phyloP scores from a whole-genome alignment of 345 rosid species.

The Cardiospermum halicacabum region DNA sequence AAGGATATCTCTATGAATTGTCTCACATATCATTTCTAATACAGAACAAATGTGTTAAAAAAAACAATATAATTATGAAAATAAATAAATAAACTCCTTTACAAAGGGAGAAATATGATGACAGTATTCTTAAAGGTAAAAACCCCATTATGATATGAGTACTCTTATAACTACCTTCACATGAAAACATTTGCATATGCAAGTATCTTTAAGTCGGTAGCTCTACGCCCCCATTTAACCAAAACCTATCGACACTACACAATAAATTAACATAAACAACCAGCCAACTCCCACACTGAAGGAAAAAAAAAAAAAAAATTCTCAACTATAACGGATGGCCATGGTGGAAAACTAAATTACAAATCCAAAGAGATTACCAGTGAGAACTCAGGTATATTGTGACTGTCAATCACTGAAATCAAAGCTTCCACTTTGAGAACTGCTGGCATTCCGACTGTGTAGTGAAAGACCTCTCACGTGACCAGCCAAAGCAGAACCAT shows the following conservation, averaged over 20 bases:
- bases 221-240: conserved; percentile 4
- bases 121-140: conserved; percentile 9
- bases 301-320: background rate
- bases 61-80: background rate
- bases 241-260: background rate
- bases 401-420: conserved; percentile 58
- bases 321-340: background rate
- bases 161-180: background rate
- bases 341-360: background rate
- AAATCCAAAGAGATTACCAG: background rate
- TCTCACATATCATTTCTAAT: background rate
- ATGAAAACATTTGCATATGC: background rate
- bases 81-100: conserved; percentile 1
- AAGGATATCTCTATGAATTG: background rate
- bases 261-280: background rate
- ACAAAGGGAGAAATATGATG: background rate
- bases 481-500: conserved; percentile 47
- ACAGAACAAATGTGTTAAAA: background rate
- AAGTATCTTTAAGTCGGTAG: background rate
- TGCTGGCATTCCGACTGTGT: conserved; percentile 77
- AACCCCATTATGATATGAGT: background rate
- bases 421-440: conserved; percentile 72
- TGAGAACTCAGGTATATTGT: background rate
- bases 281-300: background rate
- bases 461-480: conserved; percentile 76